Evolutionary conservation across 1,139 yeast genomes (phyloP), one percentile per base, ranked within the genome.

Genomic region (Yamadazyma pseudoaaseri): DNA sequence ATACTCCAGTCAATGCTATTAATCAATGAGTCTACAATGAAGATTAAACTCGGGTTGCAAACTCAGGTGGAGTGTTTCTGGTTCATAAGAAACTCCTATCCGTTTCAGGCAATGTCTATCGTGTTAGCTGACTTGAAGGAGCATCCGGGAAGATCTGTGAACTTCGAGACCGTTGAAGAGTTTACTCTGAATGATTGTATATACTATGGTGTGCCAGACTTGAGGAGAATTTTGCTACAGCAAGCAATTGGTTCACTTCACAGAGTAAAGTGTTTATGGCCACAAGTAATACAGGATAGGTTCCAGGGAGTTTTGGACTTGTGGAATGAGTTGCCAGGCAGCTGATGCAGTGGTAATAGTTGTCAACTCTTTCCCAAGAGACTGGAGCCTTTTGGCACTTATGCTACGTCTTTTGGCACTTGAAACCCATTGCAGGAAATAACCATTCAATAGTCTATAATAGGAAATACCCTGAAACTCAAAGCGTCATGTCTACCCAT

Each of bases 1-100:
- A 13, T 27, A 5, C 9, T 27, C 16, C 30, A 27, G 15, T 27
- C 30, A 6, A 17, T 27, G 16, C 12, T 27, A 4, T 11, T 27
- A 6, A 27, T 27, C 7, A 27, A 27, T 17, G 30, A 27, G 16
- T 27, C 30, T 12, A 27, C 23, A 14, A 27, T 27, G 30, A 27
- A 27, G 23, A 27, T 27, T 3, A 20, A 27, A 13, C 18, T 27
- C 16, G 30, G 30, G 3, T 17, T 27, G 13, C n/a, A 27, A 13
- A 27, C 21, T 11, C 6, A 12, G 6, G 11, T 27, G 8, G 13
- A 27, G 16, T 27, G 30, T 18, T 16, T 27, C 10, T 27, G 30
- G 30, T 27, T 17, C 18, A 10, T 27, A 5, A 27, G 30, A 18
- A 27, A 27, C 23, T 27, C 30, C 10, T 27, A 27, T 15, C 30